Base-by-base conservation (phyloP, 2,329 filamentous ascomycete genomes). In the Microcyclospora tardicrescens region DNA sequence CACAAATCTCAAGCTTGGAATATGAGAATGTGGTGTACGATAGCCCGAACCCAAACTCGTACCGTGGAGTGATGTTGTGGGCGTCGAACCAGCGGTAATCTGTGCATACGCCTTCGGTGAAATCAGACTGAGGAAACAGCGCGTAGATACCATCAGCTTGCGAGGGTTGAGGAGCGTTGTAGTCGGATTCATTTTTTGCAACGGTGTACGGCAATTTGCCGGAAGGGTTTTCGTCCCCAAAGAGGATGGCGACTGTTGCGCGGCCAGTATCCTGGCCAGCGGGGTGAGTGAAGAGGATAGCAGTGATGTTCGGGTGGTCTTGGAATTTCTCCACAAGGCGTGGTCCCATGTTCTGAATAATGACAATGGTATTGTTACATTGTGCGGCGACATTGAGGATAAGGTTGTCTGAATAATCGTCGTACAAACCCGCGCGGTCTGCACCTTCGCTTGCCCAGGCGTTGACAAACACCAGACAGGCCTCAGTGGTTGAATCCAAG, bases 51-150 rank as follows among this genome's bases (percentile, higher is more conserved):
- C 53, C 53, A 41, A 56, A 56, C 28, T 53, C 52, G 40, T 54
- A 55, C 28, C 51, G 48, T 2, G 49, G 48, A 14, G 48, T 38
- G 45, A 57, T 55, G 45, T 53, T 51, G 50, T 53, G 50, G 44
- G 73, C 68, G 38, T 73, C 71, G 39, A 28, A 37, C 48, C 33
- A 31, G 43, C 66, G 64, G 48, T 75, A 74, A 46, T 74, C 71
- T 38, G 73, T 72, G 27, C 69, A 58, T 0, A 70, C 55, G 0
- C 69, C 65, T 46, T 75, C 71, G 6, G 55, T 60, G 48, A 72
- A 75, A 39, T 73, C 62, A 14, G 61, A 60, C 42, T 69, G 65
- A 63, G 62, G 66, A n/a, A n/a, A n/a, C n/a, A n/a, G n/a, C n/a
- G n/a, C n/a, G 28, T 30, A 30, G 28, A 30, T 10, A 30, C 10